phyloP scores from a whole-genome alignment of 306 rosid genomes.

The Lablab purpureus region DNA sequence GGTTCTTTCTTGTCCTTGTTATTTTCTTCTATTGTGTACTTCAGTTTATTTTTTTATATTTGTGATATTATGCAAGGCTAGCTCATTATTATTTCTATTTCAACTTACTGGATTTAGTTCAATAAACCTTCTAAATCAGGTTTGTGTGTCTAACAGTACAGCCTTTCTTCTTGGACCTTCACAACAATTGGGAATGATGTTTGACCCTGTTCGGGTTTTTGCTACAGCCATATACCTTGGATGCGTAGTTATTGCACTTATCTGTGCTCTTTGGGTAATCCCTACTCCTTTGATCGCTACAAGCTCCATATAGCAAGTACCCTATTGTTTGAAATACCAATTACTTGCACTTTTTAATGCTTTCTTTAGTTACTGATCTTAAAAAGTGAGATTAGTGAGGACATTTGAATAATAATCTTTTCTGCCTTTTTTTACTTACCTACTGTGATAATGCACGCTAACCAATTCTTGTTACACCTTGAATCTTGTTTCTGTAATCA shows the following conservation, averaged over 20 bases:
- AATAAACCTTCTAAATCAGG: slow-evolving; percentile 38
- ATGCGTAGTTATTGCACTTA: slow-evolving; percentile 82
- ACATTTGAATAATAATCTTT: slow-evolving; percentile 1
- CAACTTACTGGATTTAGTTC: slow-evolving; percentile 32
- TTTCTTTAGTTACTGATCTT: not conserved
- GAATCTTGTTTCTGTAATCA: not conserved
- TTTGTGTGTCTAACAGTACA: slow-evolving; percentile 79
- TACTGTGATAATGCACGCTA: not conserved
- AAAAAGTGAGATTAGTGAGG: slow-evolving; percentile 9
- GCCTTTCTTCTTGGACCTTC: slow-evolving; percentile 87
- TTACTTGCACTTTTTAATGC: slow-evolving; percentile 13
- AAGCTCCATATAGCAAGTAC: slow-evolving; percentile 8
- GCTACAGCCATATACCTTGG: slow-evolving; percentile 90
- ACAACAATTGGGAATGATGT: slow-evolving; percentile 84
- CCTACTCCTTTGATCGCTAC: slow-evolving; percentile 18
- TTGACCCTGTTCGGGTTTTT: slow-evolving; percentile 77
- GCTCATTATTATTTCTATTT: slow-evolving; percentile 24
- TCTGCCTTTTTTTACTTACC: not conserved
- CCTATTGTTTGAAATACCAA: not conserved
- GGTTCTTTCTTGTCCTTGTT: not conserved
- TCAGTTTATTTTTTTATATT: slow-evolving; percentile 1
- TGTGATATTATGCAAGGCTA: not conserved
- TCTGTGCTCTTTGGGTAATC: slow-evolving; percentile 93
- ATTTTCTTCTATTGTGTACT: not conserved
- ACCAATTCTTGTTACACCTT: not conserved